phyloP scores from a whole-genome alignment of 768 basidiomycete species.

The Vararia minispora region DNA sequence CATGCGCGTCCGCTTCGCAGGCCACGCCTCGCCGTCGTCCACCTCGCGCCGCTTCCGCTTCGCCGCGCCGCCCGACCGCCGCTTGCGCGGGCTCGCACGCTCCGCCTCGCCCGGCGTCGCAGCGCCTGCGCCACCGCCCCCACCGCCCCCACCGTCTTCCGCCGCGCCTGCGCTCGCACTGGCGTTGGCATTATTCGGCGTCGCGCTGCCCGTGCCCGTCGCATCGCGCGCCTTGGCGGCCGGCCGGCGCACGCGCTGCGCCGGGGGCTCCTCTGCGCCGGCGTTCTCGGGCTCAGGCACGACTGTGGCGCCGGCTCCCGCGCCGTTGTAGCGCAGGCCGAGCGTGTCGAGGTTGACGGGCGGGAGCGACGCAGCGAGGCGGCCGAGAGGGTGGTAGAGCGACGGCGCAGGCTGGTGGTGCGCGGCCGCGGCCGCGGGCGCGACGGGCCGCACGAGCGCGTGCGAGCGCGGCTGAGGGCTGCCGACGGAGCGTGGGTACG shows the following conservation, averaged over 20 bases:
- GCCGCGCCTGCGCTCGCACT: too few species aligned
- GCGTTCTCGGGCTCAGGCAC: conserved; percentile 3
- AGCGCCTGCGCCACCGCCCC: conserved; percentile 4
- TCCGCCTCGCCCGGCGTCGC: conserved; percentile 3
- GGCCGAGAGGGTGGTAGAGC: conserved; percentile 14
- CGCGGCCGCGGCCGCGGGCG: background rate
- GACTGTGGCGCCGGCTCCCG: too few species aligned
- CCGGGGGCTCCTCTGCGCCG: conserved; percentile 1
- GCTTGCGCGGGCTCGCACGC: conserved; percentile 14
- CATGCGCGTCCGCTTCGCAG: conserved; percentile 14
- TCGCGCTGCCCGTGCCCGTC: too few species aligned
- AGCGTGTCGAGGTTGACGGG: conserved; percentile 8
- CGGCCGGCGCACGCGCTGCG: conserved; percentile 11
- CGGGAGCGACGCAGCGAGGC: conserved; percentile 12
- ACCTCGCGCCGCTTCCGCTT: conserved; percentile 14
- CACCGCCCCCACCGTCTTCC: conserved; percentile 6
- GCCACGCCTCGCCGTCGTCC: conserved; percentile 14
- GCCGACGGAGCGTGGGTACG: too few species aligned
- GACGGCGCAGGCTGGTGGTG: conserved; percentile 8
- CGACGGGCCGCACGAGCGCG: background rate
- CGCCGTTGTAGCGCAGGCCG: too few species aligned
- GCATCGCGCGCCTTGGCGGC: conserved; percentile 11
- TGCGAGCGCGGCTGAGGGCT: background rate
- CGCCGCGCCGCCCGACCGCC: conserved; percentile 6
- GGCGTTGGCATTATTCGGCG: too few species aligned